Base-by-base conservation (phyloP, 805 yeast species). In the Barnettozyma vustinii region DNA sequence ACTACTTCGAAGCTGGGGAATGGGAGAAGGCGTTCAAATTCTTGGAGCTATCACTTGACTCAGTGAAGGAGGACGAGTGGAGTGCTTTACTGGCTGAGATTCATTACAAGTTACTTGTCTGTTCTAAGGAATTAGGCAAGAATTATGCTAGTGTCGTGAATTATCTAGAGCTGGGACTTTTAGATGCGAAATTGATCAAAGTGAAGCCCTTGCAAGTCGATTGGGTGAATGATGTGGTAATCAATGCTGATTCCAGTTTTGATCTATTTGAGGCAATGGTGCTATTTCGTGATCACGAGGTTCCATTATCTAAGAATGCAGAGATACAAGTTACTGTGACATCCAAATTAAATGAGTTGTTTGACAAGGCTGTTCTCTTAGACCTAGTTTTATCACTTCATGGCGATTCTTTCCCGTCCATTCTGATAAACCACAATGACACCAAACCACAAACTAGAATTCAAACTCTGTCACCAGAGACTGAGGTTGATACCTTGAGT, bases 21-120 rank as follows among this genome's bases (percentile, higher is more conserved):
- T 75, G 56, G 54, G 70, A 69, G 9, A 66, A 66, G 60, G 74
- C 83, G 0, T 59, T 71, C 25, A 70, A 70, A 47, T 65, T 69
- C 48, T 76, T 62, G 53, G 68, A 73, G 40, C 66, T 67, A 1
- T 64, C 78, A 0, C 53, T 69, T 5, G 64, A 68, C 1, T 54
- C 61, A 1, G 65, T 74, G 50, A 65, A 68, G 45, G 63, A 63
- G 30, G 81, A 72, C 37, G 53, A 59, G 5, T 79, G 83, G 82
- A 50, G 49, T 9, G 35, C 49, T 7, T 53, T 78, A 2, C 58
- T 68, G 6, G 58, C 62, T 0, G 35, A 60, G 4, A 59, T 76
- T 4, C 55, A 74, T 7, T 54, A 60, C 35, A 70, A 70, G 44
- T 56, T 80, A 12, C 59, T 73, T 16, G 55, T 61, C 25, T 75